phyloP scores from a whole-genome alignment of 1,284 basidiomycete genomes.

The Microbotryum saponariae region DNA sequence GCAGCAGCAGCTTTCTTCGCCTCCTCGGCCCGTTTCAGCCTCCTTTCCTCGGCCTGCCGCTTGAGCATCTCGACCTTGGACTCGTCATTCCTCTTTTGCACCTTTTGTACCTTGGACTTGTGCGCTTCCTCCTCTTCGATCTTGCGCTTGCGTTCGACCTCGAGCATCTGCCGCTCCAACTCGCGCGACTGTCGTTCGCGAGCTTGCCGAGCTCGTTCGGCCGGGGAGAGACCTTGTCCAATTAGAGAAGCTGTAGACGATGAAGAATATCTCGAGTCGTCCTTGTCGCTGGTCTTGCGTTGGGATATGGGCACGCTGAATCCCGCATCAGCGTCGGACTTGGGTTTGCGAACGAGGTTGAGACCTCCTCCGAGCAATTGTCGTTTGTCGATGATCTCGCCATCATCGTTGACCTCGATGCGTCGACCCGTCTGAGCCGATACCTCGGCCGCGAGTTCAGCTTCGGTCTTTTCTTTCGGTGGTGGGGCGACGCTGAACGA shows the following conservation, averaged over 20 bases:
- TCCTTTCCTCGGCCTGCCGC: constrained; percentile 33
- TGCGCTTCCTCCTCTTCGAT: constrained; percentile 31
- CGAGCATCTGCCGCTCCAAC: constrained; percentile 34
- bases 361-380: constrained; percentile 83
- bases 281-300: constrained; percentile 5
- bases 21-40: constrained; percentile 26
- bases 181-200: constrained; percentile 33
- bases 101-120: constrained; percentile 26
- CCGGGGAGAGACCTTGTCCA: constrained; percentile 21
- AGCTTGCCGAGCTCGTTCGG: constrained; percentile 23
- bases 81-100: constrained; percentile 34
- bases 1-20: not conserved
- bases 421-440: constrained; percentile 67
- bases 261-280: not conserved
- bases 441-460: constrained; percentile 55
- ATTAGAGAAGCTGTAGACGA: constrained; percentile 7
- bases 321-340: constrained; percentile 36
- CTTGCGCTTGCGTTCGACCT: constrained; percentile 33
- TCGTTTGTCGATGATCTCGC: constrained; percentile 92
- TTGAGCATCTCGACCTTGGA: constrained; percentile 33
- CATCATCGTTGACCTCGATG: constrained; percentile 96
- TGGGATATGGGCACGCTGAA: constrained; percentile 52
- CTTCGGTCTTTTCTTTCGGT: constrained; percentile 47
- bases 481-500: constrained; percentile 20
- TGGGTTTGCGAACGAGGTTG: constrained; percentile 54